Percentiles rank a stretch among this genome's conserved stretches.
These are phyloP conservation scores for Paramecium caudatum DNA, from an alignment of 73 alveolate species.

Conservation along the genomic window DNA sequence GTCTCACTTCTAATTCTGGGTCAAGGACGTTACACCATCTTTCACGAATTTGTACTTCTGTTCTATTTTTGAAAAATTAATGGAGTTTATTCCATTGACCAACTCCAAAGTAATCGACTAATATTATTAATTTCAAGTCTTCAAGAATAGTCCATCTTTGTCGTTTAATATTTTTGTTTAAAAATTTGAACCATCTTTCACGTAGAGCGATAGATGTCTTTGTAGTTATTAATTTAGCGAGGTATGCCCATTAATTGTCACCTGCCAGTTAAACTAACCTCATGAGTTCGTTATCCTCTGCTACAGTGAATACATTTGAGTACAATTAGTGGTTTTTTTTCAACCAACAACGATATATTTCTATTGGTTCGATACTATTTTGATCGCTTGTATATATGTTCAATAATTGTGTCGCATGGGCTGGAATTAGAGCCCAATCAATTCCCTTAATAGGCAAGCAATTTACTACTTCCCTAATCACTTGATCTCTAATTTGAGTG, in stretches of 20 bases:
- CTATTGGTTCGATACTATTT: not conserved
- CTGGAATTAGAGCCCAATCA: conserved; percentile 11
- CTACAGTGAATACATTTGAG: not conserved
- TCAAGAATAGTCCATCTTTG: conserved; percentile 90
- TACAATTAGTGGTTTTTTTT: conserved; percentile 1
- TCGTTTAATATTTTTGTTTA: conserved; percentile 85
- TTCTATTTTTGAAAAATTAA: conserved; percentile 87
- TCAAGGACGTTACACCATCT: conserved; percentile 95
- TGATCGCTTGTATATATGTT: conserved; percentile 41
- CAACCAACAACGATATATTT: conserved; percentile 48
- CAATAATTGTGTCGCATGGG: conserved; percentile 10
- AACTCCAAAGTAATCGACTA: conserved; percentile 82
- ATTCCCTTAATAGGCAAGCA: not conserved
- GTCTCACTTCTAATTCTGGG: conserved; percentile 87
- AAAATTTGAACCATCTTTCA: conserved; percentile 86
- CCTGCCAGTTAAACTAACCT: conserved; percentile 18
- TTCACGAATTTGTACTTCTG: conserved; percentile 95
- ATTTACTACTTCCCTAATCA: conserved; percentile 36
- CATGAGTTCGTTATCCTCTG: not conserved
- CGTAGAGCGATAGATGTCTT: conserved; percentile 38
- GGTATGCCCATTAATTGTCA: conserved; percentile 52
- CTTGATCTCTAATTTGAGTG: not conserved
- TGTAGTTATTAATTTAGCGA: conserved; percentile 18
- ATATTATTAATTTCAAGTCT: conserved; percentile 87
- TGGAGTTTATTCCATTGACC: conserved; percentile 90